These are phyloP conservation scores for Larix kaempferi DNA, from an alignment of 75 land plant species.

Conservation along the genomic window DNA sequence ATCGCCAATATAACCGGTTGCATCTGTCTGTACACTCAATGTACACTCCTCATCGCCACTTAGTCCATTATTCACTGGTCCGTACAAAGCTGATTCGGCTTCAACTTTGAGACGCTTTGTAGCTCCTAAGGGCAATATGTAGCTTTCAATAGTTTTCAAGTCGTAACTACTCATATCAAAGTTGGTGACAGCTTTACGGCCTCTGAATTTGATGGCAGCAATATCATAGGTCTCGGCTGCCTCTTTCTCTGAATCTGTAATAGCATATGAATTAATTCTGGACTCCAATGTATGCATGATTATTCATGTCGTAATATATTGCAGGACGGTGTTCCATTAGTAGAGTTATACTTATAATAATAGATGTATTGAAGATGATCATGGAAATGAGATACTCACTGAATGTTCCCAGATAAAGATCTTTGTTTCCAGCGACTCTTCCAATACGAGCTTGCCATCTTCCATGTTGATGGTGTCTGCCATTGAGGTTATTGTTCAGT, in stretches of 20 bases:
- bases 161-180: constrained; percentile 49
- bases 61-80: background rate
- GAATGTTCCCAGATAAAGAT: constrained; percentile 60
- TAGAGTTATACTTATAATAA: no score
- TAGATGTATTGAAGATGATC: no score
- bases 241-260: constrained; percentile 48
- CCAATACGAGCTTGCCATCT: constrained; percentile 67
- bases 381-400: constrained; percentile 23
- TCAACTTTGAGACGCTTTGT: background rate
- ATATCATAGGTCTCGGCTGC: constrained; percentile 61
- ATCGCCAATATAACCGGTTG: background rate
- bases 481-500: no score
- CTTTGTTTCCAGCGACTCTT: constrained; percentile 58
- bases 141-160: constrained; percentile 22
- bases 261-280: no score
- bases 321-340: no score
- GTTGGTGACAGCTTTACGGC: constrained; percentile 49
- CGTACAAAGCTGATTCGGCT: constrained; percentile 2
- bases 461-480: constrained; percentile 65
- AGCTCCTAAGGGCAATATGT: constrained; percentile 5
- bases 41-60: background rate
- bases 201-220: constrained; percentile 52
- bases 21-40: background rate
- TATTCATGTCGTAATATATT: no score
- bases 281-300: no score